Evolutionary conservation across 495 filamentous ascomycete genomes (phyloP).

Genomic region (Penicillium ochrochloron): DNA sequence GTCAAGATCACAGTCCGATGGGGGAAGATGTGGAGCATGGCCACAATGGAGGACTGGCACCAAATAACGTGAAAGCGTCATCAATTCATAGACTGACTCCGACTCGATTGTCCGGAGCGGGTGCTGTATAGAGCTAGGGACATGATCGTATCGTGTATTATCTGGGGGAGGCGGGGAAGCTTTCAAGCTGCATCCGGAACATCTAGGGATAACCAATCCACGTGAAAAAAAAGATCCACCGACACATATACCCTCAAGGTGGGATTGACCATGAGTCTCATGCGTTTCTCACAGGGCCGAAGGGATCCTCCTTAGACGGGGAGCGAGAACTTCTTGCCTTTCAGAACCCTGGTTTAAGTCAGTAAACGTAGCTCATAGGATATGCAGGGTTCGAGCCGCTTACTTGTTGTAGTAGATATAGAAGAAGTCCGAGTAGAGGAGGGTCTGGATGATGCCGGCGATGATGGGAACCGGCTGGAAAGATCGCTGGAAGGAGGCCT

Average conservation of each 20-base stretch:
- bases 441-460: conserved; percentile 88
- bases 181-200: conserved; percentile 8
- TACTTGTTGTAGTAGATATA: conserved; percentile 98
- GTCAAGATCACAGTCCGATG: neutral
- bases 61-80: conserved; percentile 15
- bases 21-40: neutral
- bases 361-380: neutral
- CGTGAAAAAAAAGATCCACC: neutral
- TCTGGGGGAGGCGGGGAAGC: neutral
- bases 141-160: conserved; percentile 16
- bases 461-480: conserved; percentile 82
- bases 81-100: conserved; percentile 23
- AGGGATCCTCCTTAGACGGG: conserved; percentile 62
- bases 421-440: conserved; percentile 98
- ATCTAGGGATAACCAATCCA: conserved; percentile 7
- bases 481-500: conserved; percentile 54
- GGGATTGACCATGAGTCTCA: neutral
- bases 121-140: conserved; percentile 8
- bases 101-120: conserved; percentile 1
- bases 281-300: neutral
- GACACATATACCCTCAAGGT: conserved; percentile 7
- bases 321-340: conserved; percentile 86
- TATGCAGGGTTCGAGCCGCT: conserved; percentile 27
- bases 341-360: conserved; percentile 63
- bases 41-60: neutral